Conservation (phyloP, 176 grass and related monocot species). For the Carex kokanica region DNA sequence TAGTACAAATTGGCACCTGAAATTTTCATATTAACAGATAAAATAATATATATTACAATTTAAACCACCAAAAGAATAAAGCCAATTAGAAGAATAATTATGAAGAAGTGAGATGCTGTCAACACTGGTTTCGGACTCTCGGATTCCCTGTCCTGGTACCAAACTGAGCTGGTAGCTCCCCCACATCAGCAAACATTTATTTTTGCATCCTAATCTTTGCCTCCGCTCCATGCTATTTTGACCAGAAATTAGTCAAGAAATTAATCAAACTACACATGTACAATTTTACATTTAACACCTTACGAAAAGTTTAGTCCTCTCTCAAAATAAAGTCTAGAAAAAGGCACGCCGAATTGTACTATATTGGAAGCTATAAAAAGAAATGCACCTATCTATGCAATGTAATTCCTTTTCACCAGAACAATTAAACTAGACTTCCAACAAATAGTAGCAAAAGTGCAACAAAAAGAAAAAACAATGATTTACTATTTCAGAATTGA, state of each 20-base stretch:
- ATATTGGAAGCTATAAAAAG: neutral
- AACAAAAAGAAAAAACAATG: too few relatives aligned
- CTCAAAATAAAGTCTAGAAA: neutral
- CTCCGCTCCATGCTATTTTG: neutral
- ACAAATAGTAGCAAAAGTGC: too few relatives aligned
- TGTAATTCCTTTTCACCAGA: neutral
- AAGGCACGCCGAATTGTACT: neutral
- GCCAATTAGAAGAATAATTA: neutral
- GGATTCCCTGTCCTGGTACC: neutral
- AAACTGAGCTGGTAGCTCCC: neutral
- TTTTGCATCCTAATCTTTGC: neutral
- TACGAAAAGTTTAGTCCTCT: neutral
- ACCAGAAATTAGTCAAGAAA: neutral
- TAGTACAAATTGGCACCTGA: neutral
- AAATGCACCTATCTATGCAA: neutral
- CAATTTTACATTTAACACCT: neutral
- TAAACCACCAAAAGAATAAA: neutral
- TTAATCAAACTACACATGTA: neutral
- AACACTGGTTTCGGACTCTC: neutral
- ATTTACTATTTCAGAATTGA: too few relatives aligned
- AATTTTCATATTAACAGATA: neutral
- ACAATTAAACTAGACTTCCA: too few relatives aligned
- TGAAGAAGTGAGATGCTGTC: neutral
- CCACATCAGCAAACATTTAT: neutral
- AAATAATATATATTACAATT: neutral